Evolutionary conservation across 805 yeast genomes (phyloP).

Genomic region (Teunomyces cretensis): DNA sequence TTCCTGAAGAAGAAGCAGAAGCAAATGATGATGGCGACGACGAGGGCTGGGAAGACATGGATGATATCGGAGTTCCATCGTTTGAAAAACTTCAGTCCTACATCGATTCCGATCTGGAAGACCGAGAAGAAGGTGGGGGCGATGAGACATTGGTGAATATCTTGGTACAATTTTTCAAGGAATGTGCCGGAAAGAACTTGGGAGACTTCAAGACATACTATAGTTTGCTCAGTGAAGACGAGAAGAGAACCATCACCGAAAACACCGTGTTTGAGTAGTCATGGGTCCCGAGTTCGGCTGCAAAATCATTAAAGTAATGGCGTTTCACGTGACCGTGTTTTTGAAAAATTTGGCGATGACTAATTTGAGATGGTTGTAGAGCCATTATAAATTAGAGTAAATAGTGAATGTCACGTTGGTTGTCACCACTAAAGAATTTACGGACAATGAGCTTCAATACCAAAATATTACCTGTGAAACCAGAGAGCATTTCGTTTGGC

Average conservation of each 20-base stretch:
- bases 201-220: conserved; percentile 55
- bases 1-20: conserved; percentile 17
- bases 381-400: background rate
- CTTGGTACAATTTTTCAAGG: conserved; percentile 54
- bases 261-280: conserved; percentile 34
- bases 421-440: background rate
- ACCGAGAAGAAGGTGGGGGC: conserved; percentile 28
- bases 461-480: conserved; percentile 53
- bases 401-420: background rate
- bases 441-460: conserved; percentile 21
- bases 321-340: background rate
- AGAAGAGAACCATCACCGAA: conserved; percentile 53
- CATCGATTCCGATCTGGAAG: conserved; percentile 47
- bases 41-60: conserved; percentile 77
- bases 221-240: conserved; percentile 48
- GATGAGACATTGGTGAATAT: conserved; percentile 40
- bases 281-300: background rate
- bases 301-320: background rate
- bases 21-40: conserved; percentile 43
- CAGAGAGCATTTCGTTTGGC: conserved; percentile 49
- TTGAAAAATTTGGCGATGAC: conserved; percentile 4
- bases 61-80: conserved; percentile 61
- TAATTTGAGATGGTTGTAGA: background rate
- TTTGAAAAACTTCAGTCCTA: conserved; percentile 63
- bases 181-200: conserved; percentile 49